phyloP scores from a whole-genome alignment of 331 rosid species.

The Spiraea crenata region DNA sequence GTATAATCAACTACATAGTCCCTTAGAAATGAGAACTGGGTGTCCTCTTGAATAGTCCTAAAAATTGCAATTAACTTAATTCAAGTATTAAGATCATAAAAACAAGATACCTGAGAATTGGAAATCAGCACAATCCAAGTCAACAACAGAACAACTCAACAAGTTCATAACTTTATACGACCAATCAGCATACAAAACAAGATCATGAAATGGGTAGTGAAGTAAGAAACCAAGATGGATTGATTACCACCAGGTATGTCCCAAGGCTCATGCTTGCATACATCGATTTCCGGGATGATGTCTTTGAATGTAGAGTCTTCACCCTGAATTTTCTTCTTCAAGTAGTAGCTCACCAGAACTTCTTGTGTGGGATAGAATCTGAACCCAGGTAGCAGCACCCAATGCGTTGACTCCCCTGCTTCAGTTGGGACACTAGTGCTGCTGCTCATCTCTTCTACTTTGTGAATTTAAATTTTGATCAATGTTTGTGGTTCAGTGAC shows the following conservation, averaged over 20 bases:
- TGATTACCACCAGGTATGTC: conserved; percentile 35
- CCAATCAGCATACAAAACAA: no score
- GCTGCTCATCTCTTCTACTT: not conserved
- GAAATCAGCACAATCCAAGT: no score
- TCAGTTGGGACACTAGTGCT: not conserved
- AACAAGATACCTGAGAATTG: no score
- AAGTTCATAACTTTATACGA: no score
- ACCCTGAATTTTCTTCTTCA: conserved; percentile 27
- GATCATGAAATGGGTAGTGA: no score
- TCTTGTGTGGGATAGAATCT: no score
- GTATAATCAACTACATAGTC: no score
- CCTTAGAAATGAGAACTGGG: no score
- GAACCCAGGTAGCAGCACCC: conserved; percentile 19
- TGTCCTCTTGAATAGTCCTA: no score
- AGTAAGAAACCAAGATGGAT: not conserved
- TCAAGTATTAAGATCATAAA: no score
- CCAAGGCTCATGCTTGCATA: conserved; percentile 16
- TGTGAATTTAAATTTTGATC: not conserved
- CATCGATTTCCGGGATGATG: conserved; percentile 35
- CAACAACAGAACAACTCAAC: no score
- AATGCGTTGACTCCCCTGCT: not conserved
- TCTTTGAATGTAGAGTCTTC: conserved; percentile 3
- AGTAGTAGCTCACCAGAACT: conserved; percentile 13
- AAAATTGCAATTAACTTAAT: no score
- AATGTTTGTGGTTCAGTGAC: not conserved